Evolutionary conservation across 2,329 filamentous ascomycete species (phyloP), one percentile per base, ranked within the genome.

Genomic region (Neurospora crassa): DNA sequence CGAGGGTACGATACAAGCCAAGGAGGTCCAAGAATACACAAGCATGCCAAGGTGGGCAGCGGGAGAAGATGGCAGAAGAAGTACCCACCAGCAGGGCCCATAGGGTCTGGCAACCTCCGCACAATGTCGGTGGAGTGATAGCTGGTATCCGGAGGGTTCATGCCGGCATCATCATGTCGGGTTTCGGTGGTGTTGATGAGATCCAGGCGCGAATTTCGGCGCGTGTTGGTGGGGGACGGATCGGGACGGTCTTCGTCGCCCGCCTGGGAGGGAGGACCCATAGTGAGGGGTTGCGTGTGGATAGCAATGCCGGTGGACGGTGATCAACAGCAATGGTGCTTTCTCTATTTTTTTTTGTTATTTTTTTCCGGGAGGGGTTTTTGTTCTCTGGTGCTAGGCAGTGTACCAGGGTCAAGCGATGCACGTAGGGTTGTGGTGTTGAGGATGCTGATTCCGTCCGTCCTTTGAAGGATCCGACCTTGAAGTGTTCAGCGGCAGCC

Each of bases 71-170:
- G 71, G 72, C 71, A 20, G 20, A 37, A 67, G 47, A 68, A 59
- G 40, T 42, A 81, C 84, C 72, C 81, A 90, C 88, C 88, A 80
- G 24, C 24, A 63, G 8, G 53, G 14, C 53, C 53, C 12, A 14
- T 90, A 34, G 75, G 75, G 74, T 90, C 88, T 71, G 86, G 83
- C 74, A 86, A 84, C 75, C 86, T 84, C 74, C 89, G 85, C 75
- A 89, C 82, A 18, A 88, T 89, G 71, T 90, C 88, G 29, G 85
- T 85, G 24, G 87, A 88, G 77, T 88, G 87, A 76, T 84, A 85
- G 78, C 84, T 87, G 53, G 53, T 63, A 75, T 88, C 87, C 5
- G 85, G 82, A 68, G 84, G 77, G 34, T 79, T 81, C 53, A 63
- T 63, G 53, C 29, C 29, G 53, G 53, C 53, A 37, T 63, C 53